These are phyloP conservation scores for Sugiyamaella floridensis DNA, from an alignment of 805 yeast genomes.

Conservation along the genomic window DNA sequence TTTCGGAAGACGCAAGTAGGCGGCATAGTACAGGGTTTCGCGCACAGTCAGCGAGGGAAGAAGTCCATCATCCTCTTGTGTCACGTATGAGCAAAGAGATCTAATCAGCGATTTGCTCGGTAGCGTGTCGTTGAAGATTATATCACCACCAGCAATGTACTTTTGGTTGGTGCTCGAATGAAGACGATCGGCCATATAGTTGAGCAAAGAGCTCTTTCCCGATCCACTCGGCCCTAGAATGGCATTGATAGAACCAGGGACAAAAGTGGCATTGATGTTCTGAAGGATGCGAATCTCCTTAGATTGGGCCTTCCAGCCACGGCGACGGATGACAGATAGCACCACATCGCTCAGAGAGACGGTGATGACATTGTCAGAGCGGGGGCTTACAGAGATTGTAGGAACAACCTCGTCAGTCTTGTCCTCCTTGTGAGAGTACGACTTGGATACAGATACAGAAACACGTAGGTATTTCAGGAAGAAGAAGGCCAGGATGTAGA, in stretches of 20 bases:
- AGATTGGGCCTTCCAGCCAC: conserved; percentile 7
- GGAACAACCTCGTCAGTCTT: conserved; percentile 1
- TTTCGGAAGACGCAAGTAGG: conserved; percentile 53
- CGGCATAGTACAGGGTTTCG: conserved; percentile 70
- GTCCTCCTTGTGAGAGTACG: conserved; percentile 18
- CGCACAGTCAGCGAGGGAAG: conserved; percentile 66
- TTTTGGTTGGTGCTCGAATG: conserved; percentile 31
- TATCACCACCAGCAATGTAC: conserved; percentile 36
- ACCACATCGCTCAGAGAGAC: conserved; percentile 24
- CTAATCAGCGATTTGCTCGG: conserved; percentile 34
- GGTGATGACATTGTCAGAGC: conserved; percentile 9
- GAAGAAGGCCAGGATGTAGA: conserved; percentile 42
- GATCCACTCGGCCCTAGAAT: conserved; percentile 81
- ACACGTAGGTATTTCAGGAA: conserved; percentile 44
- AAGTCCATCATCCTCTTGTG: conserved; percentile 72
- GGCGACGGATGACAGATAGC: conserved; percentile 18
- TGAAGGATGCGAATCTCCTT: conserved; percentile 35
- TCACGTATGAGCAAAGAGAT: conserved; percentile 62
- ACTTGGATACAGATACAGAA: conserved; percentile 45
- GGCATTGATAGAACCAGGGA: conserved; percentile 54
- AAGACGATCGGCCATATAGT: conserved; percentile 55
- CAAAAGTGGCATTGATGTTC: conserved; percentile 45
- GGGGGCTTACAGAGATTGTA: not conserved
- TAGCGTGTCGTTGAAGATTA: conserved; percentile 38
- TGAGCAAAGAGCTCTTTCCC: conserved; percentile 65